phyloP scores from a whole-genome alignment of 177 flowering plant genomes.

The Tripterygium wilfordii region DNA sequence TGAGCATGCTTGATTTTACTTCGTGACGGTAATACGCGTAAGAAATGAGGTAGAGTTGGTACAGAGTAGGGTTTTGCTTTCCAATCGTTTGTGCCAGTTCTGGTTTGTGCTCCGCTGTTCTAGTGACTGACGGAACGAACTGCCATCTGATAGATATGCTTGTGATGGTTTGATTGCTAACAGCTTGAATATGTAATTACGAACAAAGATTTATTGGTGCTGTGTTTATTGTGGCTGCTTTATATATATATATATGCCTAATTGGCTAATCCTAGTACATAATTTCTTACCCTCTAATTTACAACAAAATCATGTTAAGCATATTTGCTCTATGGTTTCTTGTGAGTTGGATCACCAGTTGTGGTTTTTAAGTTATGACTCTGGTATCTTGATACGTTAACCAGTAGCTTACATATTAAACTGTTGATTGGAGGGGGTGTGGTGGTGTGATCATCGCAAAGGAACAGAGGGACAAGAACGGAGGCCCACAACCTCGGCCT shows the following conservation, averaged over 20 bases:
- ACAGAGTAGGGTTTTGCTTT: slow-evolving; percentile 18
- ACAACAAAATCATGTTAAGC: too few species aligned
- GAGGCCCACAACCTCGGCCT: too few species aligned
- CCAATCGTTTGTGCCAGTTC: slow-evolving; percentile 19
- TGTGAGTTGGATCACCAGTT: too few species aligned
- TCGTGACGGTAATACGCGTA: slow-evolving; percentile 16
- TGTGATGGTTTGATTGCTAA: slow-evolving; percentile 37
- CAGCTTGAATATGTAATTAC: slow-evolving; percentile 35
- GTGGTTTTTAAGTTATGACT: too few species aligned
- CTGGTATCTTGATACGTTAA: too few species aligned
- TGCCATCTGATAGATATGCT: slow-evolving; percentile 16
- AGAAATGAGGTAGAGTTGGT: slow-evolving; percentile 20
- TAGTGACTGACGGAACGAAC: slow-evolving; percentile 23
- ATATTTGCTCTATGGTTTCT: too few species aligned
- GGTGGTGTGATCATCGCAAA: too few species aligned
- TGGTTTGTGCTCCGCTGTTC: slow-evolving; percentile 34
- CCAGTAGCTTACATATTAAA: too few species aligned
- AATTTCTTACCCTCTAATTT: too few species aligned
- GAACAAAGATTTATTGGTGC: slow-evolving; percentile 7
- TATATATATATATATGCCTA: neutral
- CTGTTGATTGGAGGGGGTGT: too few species aligned
- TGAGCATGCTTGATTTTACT: slow-evolving; percentile 26
- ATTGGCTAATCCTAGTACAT: neutral
- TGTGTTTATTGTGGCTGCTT: neutral
- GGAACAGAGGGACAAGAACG: too few species aligned